These are phyloP conservation scores for Lyophyllum semitale DNA, from an alignment of 768 basidiomycete genomes.

Conservation along the genomic window DNA sequence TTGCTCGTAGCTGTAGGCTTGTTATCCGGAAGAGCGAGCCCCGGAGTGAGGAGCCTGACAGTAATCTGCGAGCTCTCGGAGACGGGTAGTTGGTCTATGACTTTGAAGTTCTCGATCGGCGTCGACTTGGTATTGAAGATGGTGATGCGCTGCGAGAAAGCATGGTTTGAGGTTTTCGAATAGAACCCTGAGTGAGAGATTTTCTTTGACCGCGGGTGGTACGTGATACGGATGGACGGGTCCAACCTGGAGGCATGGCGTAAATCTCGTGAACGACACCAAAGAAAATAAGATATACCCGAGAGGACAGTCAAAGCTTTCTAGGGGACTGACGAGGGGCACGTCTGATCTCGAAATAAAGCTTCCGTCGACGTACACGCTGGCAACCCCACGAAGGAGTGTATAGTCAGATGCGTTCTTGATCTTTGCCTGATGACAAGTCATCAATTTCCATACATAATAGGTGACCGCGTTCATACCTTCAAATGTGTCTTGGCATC, in stretches of 20 bases:
- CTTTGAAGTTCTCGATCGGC: slow-evolving; percentile 29
- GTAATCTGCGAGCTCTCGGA: slow-evolving; percentile 40
- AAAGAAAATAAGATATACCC: slow-evolving; percentile 32
- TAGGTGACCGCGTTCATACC: slow-evolving; percentile 26
- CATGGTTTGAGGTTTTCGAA: slow-evolving; percentile 31
- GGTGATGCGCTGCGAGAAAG: slow-evolving; percentile 38
- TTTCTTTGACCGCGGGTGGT: slow-evolving; percentile 38
- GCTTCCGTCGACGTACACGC: slow-evolving; percentile 57
- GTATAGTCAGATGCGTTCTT: slow-evolving; percentile 58
- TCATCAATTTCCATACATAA: not conserved
- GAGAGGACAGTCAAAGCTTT: slow-evolving; percentile 46
- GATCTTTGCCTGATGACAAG: slow-evolving; percentile 39
- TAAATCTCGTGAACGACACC: not conserved
- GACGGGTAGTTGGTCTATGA: slow-evolving; percentile 40
- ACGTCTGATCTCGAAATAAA: slow-evolving; percentile 53
- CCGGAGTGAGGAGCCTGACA: slow-evolving; percentile 41
- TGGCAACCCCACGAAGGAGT: slow-evolving; percentile 47
- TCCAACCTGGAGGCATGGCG: slow-evolving; percentile 29
- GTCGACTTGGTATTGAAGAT: slow-evolving; percentile 38
- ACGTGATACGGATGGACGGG: slow-evolving; percentile 41
- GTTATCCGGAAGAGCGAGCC: slow-evolving; percentile 8
- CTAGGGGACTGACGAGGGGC: slow-evolving; percentile 41
- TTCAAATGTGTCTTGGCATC: slow-evolving; percentile 40
- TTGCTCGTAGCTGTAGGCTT: not conserved
- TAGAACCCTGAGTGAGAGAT: slow-evolving; percentile 34